Percentiles rank a stretch among this genome's conserved stretches.
Conservation (phyloP, 306 rosid genomes). For the Cucumis hystrix region DNA sequence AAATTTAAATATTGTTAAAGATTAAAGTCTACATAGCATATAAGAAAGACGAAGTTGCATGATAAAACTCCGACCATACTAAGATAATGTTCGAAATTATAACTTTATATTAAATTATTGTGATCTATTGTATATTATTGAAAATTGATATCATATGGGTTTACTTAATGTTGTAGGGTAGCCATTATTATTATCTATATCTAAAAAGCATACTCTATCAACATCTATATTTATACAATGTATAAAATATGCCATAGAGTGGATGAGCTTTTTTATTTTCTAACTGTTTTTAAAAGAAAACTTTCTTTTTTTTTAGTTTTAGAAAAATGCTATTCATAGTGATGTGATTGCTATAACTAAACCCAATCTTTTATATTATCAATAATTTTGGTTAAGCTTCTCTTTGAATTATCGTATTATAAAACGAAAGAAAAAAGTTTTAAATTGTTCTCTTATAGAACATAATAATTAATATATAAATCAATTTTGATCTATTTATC, state of each 20-base stretch:
- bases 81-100: background rate
- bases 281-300: background rate
- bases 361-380: too few relatives aligned
- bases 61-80: background rate
- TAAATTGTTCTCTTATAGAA: too few relatives aligned
- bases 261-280: background rate
- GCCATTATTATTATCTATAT: background rate
- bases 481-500: too few relatives aligned
- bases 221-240: background rate
- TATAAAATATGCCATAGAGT: background rate
- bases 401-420: too few relatives aligned
- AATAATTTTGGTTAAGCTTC: too few relatives aligned
- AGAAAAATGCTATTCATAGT: background rate
- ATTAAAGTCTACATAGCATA: background rate
- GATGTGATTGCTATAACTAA: background rate
- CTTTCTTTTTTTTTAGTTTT: too few relatives aligned
- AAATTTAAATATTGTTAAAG: too few relatives aligned
- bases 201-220: background rate
- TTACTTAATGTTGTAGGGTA: background rate
- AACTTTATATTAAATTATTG: background rate
- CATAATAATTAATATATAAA: too few relatives aligned
- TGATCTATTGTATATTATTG: background rate
- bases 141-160: background rate
- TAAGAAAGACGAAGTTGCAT: background rate
- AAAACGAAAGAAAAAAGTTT: too few relatives aligned